phyloP scores from a whole-genome alignment of 306 rosid species.

The Phaseolus lunatus region DNA sequence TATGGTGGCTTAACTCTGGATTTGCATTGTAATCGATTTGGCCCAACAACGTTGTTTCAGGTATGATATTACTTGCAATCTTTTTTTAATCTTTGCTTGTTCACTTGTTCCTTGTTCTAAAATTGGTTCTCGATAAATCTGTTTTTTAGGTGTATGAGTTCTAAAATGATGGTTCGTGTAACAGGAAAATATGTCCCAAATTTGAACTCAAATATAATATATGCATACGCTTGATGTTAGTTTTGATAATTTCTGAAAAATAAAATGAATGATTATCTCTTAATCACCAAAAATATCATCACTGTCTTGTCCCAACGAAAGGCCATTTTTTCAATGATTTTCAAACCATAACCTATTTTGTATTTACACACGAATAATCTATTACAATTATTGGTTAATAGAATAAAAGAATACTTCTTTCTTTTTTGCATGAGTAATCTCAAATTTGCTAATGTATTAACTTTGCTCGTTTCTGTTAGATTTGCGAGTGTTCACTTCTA shows the following conservation, averaged over 20 bases:
- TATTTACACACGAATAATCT: conserved; percentile 7
- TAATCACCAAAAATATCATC: conserved; percentile 28
- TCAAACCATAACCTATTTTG: not conserved
- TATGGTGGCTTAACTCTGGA: conserved; percentile 81
- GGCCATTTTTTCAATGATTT: conserved; percentile 23
- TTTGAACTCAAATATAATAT: conserved; percentile 27
- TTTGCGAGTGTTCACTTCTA: conserved; percentile 82
- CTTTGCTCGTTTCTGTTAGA: conserved; percentile 56
- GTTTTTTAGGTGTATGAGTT: conserved; percentile 32
- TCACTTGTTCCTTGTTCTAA: conserved; percentile 24
- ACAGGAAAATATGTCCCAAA: conserved; percentile 16
- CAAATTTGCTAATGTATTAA: conserved; percentile 21
- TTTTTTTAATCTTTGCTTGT: conserved; percentile 40
- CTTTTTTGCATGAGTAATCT: conserved; percentile 14
- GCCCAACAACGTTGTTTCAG: conserved; percentile 83
- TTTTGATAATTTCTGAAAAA: conserved; percentile 17
- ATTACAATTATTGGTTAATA: conserved; percentile 7
- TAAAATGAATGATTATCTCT: conserved; percentile 31
- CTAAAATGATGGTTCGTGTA: conserved; percentile 21
- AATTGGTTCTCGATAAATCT: conserved; percentile 20
- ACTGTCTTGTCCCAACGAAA: conserved; percentile 1
- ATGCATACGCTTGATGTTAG: conserved; percentile 28
- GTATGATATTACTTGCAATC: conserved; percentile 50
- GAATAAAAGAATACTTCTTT: conserved; percentile 21
- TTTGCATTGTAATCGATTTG: conserved; percentile 89